Conservation (phyloP, 2,329 filamentous ascomycete species). For the Ilyonectria sp. region DNA sequence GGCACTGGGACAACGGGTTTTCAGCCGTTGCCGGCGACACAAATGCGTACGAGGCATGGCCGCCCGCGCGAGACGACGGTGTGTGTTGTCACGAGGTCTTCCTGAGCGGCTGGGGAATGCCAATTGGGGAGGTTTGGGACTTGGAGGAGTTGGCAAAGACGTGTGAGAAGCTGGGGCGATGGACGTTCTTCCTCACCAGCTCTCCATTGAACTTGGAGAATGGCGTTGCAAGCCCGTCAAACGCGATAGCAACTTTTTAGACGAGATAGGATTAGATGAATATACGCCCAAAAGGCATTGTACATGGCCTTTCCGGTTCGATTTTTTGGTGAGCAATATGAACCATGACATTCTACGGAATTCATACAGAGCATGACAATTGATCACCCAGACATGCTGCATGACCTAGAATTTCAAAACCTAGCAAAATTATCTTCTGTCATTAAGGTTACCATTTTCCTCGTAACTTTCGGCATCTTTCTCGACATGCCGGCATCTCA, state of each 20-base stretch:
- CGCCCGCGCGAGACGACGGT: constrained; percentile 32
- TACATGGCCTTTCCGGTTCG: too few relatives aligned
- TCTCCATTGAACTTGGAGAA: constrained; percentile 57
- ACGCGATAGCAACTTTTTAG: constrained; percentile 36
- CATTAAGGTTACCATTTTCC: too few relatives aligned
- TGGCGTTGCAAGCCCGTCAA: constrained; percentile 35
- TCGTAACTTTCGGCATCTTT: too few relatives aligned
- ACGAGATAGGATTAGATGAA: too few relatives aligned
- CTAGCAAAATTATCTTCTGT: too few relatives aligned
- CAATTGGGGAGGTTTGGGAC: constrained; percentile 55
- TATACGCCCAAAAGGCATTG: too few relatives aligned
- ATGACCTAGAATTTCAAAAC: too few relatives aligned
- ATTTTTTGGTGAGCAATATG: too few relatives aligned
- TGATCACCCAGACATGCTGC: too few relatives aligned
- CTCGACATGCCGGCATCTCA: too few relatives aligned
- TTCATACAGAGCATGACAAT: too few relatives aligned
- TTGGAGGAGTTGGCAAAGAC: constrained; percentile 55
- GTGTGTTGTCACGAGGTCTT: constrained; percentile 56
- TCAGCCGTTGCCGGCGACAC: constrained; percentile 71
- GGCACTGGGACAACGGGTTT: constrained; percentile 71
- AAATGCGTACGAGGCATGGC: constrained; percentile 66
- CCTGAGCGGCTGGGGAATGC: constrained; percentile 64
- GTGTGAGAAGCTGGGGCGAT: constrained; percentile 65
- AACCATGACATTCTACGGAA: too few relatives aligned
- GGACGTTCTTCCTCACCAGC: constrained; percentile 64